Percentiles rank a stretch among this genome's conserved stretches.
These are phyloP conservation scores for Ilex paraguariensis DNA, from an alignment of 305 asterid genomes.

Conservation along the genomic window DNA sequence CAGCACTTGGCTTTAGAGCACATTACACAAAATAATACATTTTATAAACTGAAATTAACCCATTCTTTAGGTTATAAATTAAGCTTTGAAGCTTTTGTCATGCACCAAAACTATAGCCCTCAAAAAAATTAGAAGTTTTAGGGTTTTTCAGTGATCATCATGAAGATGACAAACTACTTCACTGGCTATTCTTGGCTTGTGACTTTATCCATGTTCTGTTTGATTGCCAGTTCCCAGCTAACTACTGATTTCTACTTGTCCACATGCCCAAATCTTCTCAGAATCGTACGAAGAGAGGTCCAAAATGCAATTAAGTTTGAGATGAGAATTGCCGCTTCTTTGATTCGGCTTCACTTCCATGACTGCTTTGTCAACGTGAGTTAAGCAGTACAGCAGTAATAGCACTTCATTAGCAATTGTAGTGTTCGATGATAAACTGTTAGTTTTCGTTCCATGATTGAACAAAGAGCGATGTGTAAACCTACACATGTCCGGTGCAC, in stretches of 20 bases:
- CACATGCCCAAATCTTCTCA: conserved; percentile 46
- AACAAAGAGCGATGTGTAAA: no score
- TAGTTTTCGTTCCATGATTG: no score
- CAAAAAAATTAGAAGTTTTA: no score
- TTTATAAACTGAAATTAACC: conserved; percentile 8
- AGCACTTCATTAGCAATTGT: no score
- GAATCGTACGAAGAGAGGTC: conserved; percentile 50
- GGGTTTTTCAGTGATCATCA: conserved; percentile 2
- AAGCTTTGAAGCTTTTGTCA: background rate
- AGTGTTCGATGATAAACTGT: no score
- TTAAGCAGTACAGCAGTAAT: background rate
- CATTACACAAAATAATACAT: background rate
- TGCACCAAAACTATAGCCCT: background rate
- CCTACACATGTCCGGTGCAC: no score
- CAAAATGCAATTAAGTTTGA: conserved; percentile 53
- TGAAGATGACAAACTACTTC: conserved; percentile 24
- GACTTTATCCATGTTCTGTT: conserved; percentile 21
- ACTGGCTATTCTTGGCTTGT: conserved; percentile 6
- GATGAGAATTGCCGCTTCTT: conserved; percentile 81
- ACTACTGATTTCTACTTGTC: conserved; percentile 42
- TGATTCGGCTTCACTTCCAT: conserved; percentile 75
- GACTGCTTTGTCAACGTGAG: conserved; percentile 83
- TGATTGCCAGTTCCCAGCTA: conserved; percentile 48
- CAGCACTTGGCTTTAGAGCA: conserved; percentile 4
- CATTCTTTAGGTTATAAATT: conserved; percentile 27